Conservation (phyloP, 805 yeast genomes). For the Sugiyamaella boreocaroliniensis region DNA sequence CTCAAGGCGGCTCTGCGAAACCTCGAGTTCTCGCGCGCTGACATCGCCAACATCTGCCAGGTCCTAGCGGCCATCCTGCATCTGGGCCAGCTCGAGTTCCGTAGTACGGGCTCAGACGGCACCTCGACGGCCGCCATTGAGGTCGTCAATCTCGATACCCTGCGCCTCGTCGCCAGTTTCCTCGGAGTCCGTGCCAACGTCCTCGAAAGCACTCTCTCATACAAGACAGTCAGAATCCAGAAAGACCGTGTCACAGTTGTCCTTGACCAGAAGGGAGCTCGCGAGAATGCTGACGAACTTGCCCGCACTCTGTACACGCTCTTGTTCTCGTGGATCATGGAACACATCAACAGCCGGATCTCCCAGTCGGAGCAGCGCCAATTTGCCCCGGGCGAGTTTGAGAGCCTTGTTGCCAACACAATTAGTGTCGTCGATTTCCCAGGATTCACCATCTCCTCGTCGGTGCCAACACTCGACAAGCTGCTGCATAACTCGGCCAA, state of each 20-base stretch:
- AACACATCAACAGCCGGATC: slow-evolving; percentile 31
- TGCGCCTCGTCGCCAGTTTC: slow-evolving; percentile 33
- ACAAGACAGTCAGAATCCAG: slow-evolving; percentile 33
- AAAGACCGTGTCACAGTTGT: slow-evolving; percentile 37
- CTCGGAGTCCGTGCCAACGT: slow-evolving; percentile 36
- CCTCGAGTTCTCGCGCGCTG: slow-evolving; percentile 43
- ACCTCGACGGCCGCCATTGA: slow-evolving; percentile 33
- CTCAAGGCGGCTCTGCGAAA: slow-evolving; percentile 43
- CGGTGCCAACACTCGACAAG: slow-evolving; percentile 33
- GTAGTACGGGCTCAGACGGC: slow-evolving; percentile 29
- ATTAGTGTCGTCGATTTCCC: slow-evolving; percentile 37
- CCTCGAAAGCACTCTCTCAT: slow-evolving; percentile 31
- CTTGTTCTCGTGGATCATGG: slow-evolving; percentile 35
- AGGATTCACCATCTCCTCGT: slow-evolving; percentile 31
- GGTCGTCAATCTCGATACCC: slow-evolving; percentile 30
- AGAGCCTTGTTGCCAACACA: slow-evolving; percentile 29
- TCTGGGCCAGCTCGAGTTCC: slow-evolving; percentile 36
- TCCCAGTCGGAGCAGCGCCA: slow-evolving; percentile 22
- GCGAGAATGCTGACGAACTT: slow-evolving; percentile 36
- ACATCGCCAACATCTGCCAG: slow-evolving; percentile 44
- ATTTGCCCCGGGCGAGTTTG: neutral
- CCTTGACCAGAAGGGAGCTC: slow-evolving; percentile 36
- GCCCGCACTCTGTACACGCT: slow-evolving; percentile 37
- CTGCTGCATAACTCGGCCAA: slow-evolving; percentile 38
- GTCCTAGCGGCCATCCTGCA: slow-evolving; percentile 41